A percentile compares a stretch with the other conserved stretches of the same genome.
These are phyloP conservation scores for Gigaspora rosea DNA, from an alignment of 192 early-diverging fungal genomes.

Conservation along the genomic window DNA sequence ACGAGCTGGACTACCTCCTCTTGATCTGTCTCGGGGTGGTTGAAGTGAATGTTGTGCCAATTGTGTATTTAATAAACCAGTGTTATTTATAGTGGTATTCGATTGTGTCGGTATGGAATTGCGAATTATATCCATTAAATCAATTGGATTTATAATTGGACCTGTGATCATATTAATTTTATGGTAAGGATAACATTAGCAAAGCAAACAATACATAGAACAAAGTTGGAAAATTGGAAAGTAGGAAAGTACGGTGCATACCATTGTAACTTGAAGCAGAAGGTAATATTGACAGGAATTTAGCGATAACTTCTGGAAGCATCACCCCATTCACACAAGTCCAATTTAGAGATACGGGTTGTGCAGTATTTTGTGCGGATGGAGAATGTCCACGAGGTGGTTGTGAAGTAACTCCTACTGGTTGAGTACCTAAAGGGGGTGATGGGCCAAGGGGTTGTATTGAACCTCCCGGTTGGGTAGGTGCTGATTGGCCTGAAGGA, in stretches of 20 bases:
- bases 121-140: conserved; percentile 16
- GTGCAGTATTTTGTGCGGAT: neutral
- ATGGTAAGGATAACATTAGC: neutral
- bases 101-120: neutral
- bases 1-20: neutral
- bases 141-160: conserved; percentile 14
- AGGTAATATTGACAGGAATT: conserved; percentile 43
- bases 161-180: neutral
- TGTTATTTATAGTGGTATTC: neutral
- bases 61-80: neutral
- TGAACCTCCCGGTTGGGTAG: conserved; percentile 3
- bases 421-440: conserved; percentile 13
- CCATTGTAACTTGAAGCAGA: conserved; percentile 39
- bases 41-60: neutral
- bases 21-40: neutral
- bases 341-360: neutral
- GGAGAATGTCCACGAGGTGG: neutral
- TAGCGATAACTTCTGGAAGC: conserved; percentile 42
- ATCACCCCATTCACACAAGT: conserved; percentile 8
- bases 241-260: neutral
- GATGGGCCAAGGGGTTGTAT: neutral
- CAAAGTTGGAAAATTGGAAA: neutral
- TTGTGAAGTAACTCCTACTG: conserved; percentile 9
- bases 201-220: neutral
- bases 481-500: neutral